Evolutionary conservation across 2,329 filamentous ascomycete genomes (phyloP).

Genomic region (Fusarium sp.): DNA sequence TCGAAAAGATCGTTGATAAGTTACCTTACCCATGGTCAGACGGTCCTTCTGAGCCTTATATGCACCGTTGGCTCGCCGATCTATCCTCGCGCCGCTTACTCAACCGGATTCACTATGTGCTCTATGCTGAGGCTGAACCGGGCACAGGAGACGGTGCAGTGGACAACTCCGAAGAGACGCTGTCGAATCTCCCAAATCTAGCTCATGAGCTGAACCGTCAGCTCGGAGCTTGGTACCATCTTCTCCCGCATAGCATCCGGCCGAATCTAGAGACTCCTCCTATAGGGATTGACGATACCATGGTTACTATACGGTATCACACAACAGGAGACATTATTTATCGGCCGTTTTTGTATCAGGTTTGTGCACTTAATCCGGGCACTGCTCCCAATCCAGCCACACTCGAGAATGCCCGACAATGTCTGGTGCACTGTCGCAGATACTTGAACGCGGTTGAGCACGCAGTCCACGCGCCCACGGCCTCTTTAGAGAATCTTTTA

Average conservation of each 20-base stretch:
- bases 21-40: constrained; percentile 38
- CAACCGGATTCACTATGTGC: constrained; percentile 40
- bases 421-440: constrained; percentile 34
- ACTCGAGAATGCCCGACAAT: constrained; percentile 38
- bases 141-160: constrained; percentile 12
- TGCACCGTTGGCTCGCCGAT: constrained; percentile 42
- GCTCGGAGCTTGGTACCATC: constrained; percentile 39
- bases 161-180: constrained; percentile 15
- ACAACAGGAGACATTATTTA: constrained; percentile 40
- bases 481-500: constrained; percentile 34
- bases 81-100: constrained; percentile 38
- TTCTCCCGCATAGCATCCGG: constrained; percentile 38
- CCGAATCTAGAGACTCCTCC: constrained; percentile 25
- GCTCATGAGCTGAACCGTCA: constrained; percentile 40
- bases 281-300: constrained; percentile 31
- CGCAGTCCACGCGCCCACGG: constrained; percentile 26
- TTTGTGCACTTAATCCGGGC: constrained; percentile 18
- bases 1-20: constrained; percentile 44
- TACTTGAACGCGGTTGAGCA: constrained; percentile 36
- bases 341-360: constrained; percentile 37
- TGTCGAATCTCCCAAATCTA: constrained; percentile 15
- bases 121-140: constrained; percentile 37
- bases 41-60: constrained; percentile 31
- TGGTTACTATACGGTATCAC: constrained; percentile 41
- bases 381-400: constrained; percentile 12